A percentile compares a stretch with the other conserved stretches of the same genome.
Conservation (phyloP, 164 flowering plant genomes). For the Cinnamomum micranthum region DNA sequence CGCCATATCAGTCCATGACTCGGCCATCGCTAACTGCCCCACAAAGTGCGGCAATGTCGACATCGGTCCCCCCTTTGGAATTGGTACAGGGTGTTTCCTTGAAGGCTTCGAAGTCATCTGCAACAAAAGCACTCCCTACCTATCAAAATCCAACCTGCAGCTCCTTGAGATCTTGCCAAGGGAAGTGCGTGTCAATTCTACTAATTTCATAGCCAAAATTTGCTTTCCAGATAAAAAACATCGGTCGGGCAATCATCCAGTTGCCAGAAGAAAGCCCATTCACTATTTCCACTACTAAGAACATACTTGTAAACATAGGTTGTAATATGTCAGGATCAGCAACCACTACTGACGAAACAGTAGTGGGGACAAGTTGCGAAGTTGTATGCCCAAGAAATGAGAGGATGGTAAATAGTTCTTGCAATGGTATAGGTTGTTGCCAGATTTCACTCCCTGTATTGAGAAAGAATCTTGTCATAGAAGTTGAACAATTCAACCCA, state of each 20-base stretch:
- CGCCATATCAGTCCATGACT: background rate
- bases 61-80: conserved; percentile 1
- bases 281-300: background rate
- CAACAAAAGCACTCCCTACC: background rate
- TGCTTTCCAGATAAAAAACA: background rate
- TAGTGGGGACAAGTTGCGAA: background rate
- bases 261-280: conserved; percentile 1
- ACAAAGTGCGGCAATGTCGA: conserved; percentile 2
- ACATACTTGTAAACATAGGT: background rate
- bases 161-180: conserved; percentile 6
- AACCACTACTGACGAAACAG: too few relatives aligned
- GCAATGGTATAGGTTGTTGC: conserved; percentile 10
- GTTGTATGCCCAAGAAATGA: background rate
- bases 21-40: background rate
- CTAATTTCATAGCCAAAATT: background rate
- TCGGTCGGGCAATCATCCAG: background rate
- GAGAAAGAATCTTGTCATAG: background rate
- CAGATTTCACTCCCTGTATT: background rate
- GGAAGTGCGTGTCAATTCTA: background rate
- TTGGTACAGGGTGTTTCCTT: conserved; percentile 1
- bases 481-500: background rate
- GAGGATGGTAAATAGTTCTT: background rate
- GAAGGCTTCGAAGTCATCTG: conserved; percentile 10
- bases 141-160: background rate
- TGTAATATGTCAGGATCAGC: background rate